A percentile compares a stretch with the other conserved stretches of the same genome.
These are phyloP conservation scores for Backusella morwellensis DNA, from an alignment of 192 early-diverging fungal species.

Conservation along the genomic window DNA sequence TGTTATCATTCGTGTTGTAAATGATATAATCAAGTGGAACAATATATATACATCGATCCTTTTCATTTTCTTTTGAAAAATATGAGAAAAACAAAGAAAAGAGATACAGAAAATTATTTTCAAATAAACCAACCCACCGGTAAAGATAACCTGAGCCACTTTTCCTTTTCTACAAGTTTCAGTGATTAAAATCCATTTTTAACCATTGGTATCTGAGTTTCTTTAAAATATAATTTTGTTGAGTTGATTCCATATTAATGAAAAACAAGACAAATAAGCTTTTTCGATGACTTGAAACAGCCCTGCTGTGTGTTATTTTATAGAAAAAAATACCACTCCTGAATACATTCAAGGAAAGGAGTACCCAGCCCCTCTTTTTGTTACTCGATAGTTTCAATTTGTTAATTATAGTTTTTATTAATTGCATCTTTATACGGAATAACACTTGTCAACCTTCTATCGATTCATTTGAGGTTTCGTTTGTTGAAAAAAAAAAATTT, in stretches of 20 bases:
- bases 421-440: background rate
- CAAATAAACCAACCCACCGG: background rate
- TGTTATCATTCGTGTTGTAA: too few relatives aligned
- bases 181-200: too few relatives aligned
- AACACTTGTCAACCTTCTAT: background rate
- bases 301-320: background rate
- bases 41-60: too few relatives aligned
- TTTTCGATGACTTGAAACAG: background rate
- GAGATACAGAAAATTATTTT: background rate
- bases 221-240: background rate
- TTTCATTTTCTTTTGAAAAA: too few relatives aligned
- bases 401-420: background rate
- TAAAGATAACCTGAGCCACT: background rate
- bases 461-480: background rate
- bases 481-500: too few relatives aligned
- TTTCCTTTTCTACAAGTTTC: background rate
- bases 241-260: background rate
- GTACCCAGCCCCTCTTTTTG: background rate
- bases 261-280: background rate
- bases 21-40: too few relatives aligned
- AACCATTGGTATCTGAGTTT: too few relatives aligned
- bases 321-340: background rate
- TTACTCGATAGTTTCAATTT: background rate
- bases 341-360: background rate
- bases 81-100: too few relatives aligned